Evolutionary conservation across 345 rosid species (phyloP), one percentile per base, ranked within the genome.

Genomic region (Populus pruinosa): DNA sequence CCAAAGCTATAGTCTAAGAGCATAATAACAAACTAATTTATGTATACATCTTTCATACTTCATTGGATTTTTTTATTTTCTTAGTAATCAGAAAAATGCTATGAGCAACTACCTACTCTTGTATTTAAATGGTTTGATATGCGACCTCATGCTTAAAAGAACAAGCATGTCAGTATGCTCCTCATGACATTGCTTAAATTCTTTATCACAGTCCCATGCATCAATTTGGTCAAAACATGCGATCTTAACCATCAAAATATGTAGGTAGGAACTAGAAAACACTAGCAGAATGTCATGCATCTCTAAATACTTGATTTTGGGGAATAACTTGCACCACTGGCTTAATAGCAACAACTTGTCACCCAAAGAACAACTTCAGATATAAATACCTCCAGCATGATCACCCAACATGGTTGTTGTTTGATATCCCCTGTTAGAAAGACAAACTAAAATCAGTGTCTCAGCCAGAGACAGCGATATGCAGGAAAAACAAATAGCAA

Each of bases 391-490:
- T 94, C 98, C 29, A 92, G 97, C 97, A 94, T 90, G 77, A 94
- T 92, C 78, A 90, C 94, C 98, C 98, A 94, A 77, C 97, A 94
- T 38, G 98, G 97, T 71, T 91, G 93, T 82, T 88, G 86, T 82
- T 91, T 86, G 84, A 82, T 86, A 73, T 87, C 85, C 56, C 91
- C 98, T 91, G 89, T 81, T 59, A 59, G 73, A 78, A 79, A 79
- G 50, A 14, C 50, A 47, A 47, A 47, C 50, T 14, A 14, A 13
- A 6, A 47, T 47, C 50, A 47, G 5, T 47, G 50, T 47, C 50
- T 47, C 1, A 4, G 50, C 50, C 50, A 47, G 18, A 47, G 50
- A 47, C 50, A 47, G 44, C 1, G 44, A 10, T 2, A 10, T 47
- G 50, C 50, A 47, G 50, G 50, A 47, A 47, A 10, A 47, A 47